A percentile compares a stretch with the other conserved stretches of the same genome.
Conservation (phyloP, 805 yeast species). For the Monosporozyma aerobia region DNA sequence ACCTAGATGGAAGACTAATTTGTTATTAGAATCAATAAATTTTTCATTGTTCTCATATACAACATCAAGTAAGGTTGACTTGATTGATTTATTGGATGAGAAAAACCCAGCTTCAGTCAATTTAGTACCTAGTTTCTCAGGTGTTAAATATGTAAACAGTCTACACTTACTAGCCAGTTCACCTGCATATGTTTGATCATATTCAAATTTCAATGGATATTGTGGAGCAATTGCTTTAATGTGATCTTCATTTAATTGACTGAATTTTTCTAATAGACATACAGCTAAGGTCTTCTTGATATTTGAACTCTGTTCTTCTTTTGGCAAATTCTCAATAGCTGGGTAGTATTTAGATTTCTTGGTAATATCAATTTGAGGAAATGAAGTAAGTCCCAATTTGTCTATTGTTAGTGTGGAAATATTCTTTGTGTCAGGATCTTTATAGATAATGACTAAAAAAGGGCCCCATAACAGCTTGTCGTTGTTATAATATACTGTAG, state of each 20-base stretch:
- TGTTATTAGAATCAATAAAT: conserved; percentile 60
- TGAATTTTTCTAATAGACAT: conserved; percentile 56
- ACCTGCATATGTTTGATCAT: conserved; percentile 86
- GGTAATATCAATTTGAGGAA: conserved; percentile 48
- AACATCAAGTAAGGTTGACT: conserved; percentile 60
- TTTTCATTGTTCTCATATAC: conserved; percentile 50
- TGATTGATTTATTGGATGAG: conserved; percentile 35
- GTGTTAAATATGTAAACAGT: conserved; percentile 38
- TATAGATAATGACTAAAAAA: conserved; percentile 19
- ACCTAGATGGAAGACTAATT: conserved; percentile 67
- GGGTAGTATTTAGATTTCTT: conserved; percentile 62
- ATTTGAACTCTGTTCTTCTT: conserved; percentile 41
- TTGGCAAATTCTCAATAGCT: conserved; percentile 61
- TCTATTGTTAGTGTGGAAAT: conserved; percentile 50
- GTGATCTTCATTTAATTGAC: conserved; percentile 36
- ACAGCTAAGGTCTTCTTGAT: conserved; percentile 73
- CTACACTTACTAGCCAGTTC: conserved; percentile 58
- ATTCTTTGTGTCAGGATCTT: conserved; percentile 27
- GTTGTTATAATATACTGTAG: conserved; percentile 18
- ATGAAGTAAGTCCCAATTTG: conserved; percentile 56
- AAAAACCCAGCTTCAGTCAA: conserved; percentile 51
- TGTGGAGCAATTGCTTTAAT: conserved; percentile 8
- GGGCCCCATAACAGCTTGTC: conserved; percentile 26
- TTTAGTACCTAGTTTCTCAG: conserved; percentile 43
- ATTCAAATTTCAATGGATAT: conserved; percentile 14